phyloP scores from a whole-genome alignment of 2,329 filamentous ascomycete species.

The Sporothrix pallida region DNA sequence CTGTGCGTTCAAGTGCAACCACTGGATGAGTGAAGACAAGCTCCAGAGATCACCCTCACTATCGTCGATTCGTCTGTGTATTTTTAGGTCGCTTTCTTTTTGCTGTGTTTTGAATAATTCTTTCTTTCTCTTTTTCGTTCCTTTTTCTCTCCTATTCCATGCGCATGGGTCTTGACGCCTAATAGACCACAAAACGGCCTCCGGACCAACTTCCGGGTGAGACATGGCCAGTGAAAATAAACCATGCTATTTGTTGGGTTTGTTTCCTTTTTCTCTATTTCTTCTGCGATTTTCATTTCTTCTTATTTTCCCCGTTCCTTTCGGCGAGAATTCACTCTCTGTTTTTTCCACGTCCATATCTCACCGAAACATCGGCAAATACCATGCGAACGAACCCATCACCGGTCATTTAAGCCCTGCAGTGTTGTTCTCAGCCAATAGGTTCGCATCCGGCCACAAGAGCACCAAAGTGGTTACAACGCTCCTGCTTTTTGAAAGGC shows the following conservation, averaged over 20 bases:
- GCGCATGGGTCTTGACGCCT: background rate
- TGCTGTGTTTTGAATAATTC: no score
- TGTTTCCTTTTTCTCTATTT: background rate
- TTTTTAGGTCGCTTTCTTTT: background rate
- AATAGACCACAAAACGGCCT: background rate
- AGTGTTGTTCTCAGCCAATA: slow-evolving; percentile 10
- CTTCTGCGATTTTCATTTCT: background rate
- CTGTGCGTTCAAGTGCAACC: background rate
- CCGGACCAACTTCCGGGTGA: slow-evolving; percentile 15
- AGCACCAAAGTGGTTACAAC: background rate
- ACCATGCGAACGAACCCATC: background rate
- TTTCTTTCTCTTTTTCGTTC: slow-evolving; percentile 2
- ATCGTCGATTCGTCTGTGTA: background rate
- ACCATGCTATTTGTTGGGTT: background rate
- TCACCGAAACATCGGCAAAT: background rate
- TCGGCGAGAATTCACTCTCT: background rate
- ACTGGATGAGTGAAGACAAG: background rate
- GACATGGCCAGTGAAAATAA: background rate
- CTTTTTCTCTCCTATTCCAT: slow-evolving; percentile 13
- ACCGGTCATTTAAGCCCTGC: slow-evolving; percentile 1
- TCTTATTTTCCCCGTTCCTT: background rate
- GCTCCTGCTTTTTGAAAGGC: background rate
- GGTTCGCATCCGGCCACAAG: slow-evolving; percentile 16
- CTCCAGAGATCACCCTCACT: background rate
- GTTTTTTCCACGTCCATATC: background rate